phyloP scores from a whole-genome alignment of 306 rosid species.

The Gastrolobium bilobum region DNA sequence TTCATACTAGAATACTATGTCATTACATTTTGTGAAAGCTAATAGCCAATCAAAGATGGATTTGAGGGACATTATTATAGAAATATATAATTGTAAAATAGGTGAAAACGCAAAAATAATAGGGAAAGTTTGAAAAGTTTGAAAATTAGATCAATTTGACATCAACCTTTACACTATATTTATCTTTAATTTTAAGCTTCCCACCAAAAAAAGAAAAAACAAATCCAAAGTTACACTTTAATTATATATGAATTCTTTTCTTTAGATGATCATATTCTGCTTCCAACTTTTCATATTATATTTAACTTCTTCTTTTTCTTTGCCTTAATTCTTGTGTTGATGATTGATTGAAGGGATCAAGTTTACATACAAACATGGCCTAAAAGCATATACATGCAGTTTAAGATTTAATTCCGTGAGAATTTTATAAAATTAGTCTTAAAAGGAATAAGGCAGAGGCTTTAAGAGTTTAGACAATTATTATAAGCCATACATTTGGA shows the following conservation, averaged over 20 bases:
- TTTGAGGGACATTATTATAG: background rate
- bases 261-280: slow-evolving; percentile 9
- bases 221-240: background rate
- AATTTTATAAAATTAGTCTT: background rate
- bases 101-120: background rate
- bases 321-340: background rate
- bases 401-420: background rate
- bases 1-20: slow-evolving; percentile 1
- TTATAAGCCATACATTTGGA: background rate
- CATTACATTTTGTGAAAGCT: slow-evolving; percentile 3
- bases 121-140: slow-evolving; percentile 15
- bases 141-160: slow-evolving; percentile 3
- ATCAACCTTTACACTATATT: slow-evolving; percentile 1
- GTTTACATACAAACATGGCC: background rate
- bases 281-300: slow-evolving; percentile 15
- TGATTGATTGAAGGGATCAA: slow-evolving; percentile 4
- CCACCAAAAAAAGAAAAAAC: background rate
- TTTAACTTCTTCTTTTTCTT: background rate
- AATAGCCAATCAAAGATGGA: background rate
- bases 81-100: background rate
- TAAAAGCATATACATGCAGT: background rate
- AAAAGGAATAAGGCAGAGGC: background rate
- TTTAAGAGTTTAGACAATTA: background rate
- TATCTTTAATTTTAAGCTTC: background rate
- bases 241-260: background rate